Evolutionary conservation across 2,329 filamentous ascomycete genomes (phyloP), one percentile per base, ranked within the genome.

Genomic region (Sphaceloma murrayae): DNA sequence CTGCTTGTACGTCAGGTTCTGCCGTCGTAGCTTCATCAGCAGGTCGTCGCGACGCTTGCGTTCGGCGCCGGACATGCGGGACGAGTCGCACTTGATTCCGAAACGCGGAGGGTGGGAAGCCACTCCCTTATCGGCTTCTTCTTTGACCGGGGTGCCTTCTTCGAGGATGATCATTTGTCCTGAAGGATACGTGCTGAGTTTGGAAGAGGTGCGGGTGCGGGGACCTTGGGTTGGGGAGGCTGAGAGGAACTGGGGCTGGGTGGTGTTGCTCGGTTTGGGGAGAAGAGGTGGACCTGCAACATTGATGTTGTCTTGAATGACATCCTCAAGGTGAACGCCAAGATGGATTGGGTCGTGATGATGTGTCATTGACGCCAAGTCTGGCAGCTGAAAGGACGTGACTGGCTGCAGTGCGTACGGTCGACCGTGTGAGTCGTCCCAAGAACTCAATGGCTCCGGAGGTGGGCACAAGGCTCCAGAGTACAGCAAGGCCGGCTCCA

Each of bases 1-100:
- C 47, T 81, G 69, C 44, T 70, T 73, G 61, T 85, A 86, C 0
- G 78, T 76, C 63, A 75, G 64, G 2, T 79, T 79, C 1, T 64
- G 58, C 5, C 59, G 54, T 57, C 76, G 78, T 17, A 68, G 65
- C n/a, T 66, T 55, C 11, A 82, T 58, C 1, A 84, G 65, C 31
- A 49, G 52, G n/a, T 48, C 45, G 46, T 61, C 57, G 8, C 53
- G 51, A n/a, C 49, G 42, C 26, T 50, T 50, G 19, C 51, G 53
- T 17, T 50, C 36, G 2, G 36, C 13, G n/a, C 22, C 36, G 9
- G 36, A 29, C 14, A 40, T 8, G 19, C n/a, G n/a, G n/a, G n/a
- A n/a, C n/a, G 13, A 29, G 36, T 26, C 26, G 24, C 30, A 18
- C 10, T 40, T 22, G n/a, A 40, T 26, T 9, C 34, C 13, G 1